Base-by-base conservation (phyloP, 768 basidiomycete genomes). In the Suillus cothurnatus region DNA sequence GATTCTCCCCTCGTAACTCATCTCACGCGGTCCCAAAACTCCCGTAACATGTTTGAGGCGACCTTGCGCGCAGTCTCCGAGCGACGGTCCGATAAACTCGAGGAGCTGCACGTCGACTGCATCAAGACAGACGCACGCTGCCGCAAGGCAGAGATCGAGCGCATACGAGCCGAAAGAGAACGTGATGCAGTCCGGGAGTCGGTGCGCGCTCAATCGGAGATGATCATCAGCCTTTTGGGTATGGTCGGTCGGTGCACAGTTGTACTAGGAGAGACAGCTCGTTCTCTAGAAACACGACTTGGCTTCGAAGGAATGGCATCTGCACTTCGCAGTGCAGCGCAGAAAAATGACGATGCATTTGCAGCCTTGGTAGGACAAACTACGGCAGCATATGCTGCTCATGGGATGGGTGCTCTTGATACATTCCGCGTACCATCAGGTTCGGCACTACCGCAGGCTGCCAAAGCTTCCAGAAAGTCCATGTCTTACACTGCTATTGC, bases 41-140 rank as follows among this genome's bases (percentile, higher is more conserved):
- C 92, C 5, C 82, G 80, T 66, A 87, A 89, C 38, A 91, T 95
- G 84, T 93, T 95, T 71, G 92, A 93, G 56, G 93, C 92, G 19
- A 92, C 91, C 43, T 84, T 95, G 72, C 86, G 91, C n/a, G 92
- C 92, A 19, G 88, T 89, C 58, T 87, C 89, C 39, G 91, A 95
- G 71, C 82, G 94, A 62, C 88, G 85, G 66, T 91, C 89, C 5
- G 92, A 93, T 67, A 88, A 88, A 69, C 77, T 94, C 41, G 94
- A 94, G 72, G 90, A 93, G 32, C 71, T 85, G 45, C 85, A 82
- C 70, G 73, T 87, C 31, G 89, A 92, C 66, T 90, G 86, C 67
- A 79, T 95, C 71, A 90, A 88, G 71, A 82, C 90, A 28, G 89
- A 92, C 65, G 88, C 88, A 1, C 80, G 81, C 60, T 84, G 81